Evolutionary conservation across 371 early-diverging fungal species (phyloP).

Genomic region (Homolaphlyctis polyrhiza): DNA sequence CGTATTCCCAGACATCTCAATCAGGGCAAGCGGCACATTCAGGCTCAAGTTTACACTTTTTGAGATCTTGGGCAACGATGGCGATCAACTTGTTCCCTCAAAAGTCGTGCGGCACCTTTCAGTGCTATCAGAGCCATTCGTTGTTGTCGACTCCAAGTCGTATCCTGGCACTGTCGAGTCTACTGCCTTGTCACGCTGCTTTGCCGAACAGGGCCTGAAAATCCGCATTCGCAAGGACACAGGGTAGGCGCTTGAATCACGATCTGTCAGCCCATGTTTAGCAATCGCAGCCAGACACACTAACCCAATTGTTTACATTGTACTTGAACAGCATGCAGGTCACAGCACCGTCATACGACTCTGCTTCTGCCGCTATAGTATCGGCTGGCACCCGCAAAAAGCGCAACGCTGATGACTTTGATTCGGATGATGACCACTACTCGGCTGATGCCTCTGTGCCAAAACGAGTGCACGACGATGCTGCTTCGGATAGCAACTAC

Average conservation of each 20-base stretch:
- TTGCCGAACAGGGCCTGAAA: slow-evolving; percentile 94
- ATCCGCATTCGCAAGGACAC: slow-evolving; percentile 90
- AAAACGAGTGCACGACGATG: too few species aligned
- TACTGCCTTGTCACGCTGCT: slow-evolving; percentile 78
- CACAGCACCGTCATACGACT: not conserved
- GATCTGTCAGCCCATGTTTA: too few species aligned
- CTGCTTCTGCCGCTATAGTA: not conserved
- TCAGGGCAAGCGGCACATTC: slow-evolving; percentile 86
- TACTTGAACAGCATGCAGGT: not conserved
- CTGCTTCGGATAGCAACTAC: too few species aligned
- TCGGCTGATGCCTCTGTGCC: too few species aligned
- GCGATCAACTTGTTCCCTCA: slow-evolving; percentile 72
- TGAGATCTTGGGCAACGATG: slow-evolving; percentile 71
- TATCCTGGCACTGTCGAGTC: slow-evolving; percentile 96
- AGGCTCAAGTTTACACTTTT: slow-evolving; percentile 81
- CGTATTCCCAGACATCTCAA: slow-evolving; percentile 92
- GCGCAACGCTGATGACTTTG: not conserved
- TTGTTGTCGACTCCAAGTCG: not conserved
- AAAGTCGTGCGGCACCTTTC: too few species aligned
- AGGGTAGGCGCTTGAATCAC: too few species aligned
- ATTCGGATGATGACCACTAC: not conserved
- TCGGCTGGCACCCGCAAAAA: not conserved
- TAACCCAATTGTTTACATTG: too few species aligned
- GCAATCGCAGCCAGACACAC: too few species aligned
- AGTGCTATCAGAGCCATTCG: slow-evolving; percentile 55